Conservation (phyloP, 2,329 filamentous ascomycete species). For the Colletotrichum costaricense region DNA sequence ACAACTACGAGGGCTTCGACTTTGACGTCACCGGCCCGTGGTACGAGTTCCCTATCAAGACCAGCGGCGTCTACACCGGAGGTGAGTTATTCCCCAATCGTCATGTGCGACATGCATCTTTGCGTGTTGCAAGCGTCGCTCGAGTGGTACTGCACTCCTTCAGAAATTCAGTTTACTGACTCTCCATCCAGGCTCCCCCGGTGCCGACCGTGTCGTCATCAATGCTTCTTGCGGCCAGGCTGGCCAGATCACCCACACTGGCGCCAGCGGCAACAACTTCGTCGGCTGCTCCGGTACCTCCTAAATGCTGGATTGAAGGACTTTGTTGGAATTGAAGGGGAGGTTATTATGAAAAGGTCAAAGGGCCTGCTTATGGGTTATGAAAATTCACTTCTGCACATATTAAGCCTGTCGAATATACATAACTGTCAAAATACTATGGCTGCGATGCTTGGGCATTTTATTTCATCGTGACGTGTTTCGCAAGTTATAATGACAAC, state of each 20-base stretch:
- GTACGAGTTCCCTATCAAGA: conserved; percentile 72
- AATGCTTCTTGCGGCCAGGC: conserved; percentile 67
- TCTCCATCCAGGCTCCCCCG: conserved; percentile 64
- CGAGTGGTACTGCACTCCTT: background rate
- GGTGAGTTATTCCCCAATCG: conserved; percentile 50
- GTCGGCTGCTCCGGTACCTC: conserved; percentile 54
- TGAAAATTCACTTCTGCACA: background rate
- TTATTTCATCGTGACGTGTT: background rate
- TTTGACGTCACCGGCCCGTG: conserved; percentile 69
- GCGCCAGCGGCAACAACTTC: conserved; percentile 75
- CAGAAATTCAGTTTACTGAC: background rate
- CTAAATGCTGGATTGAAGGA: background rate
- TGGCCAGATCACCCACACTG: conserved; percentile 78
- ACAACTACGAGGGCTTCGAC: conserved; percentile 72
- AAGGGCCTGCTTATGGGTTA: background rate
- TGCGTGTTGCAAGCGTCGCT: background rate
- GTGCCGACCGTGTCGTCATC: conserved; percentile 75
- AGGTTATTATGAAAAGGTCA: background rate
- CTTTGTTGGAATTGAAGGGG: background rate
- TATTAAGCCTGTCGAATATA: background rate
- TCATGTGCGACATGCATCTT: background rate
- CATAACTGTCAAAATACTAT: background rate
- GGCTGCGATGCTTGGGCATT: background rate
- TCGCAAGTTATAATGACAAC: too few species aligned
- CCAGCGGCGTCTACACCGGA: conserved; percentile 67